phyloP scores from a whole-genome alignment of 768 basidiomycete species.

The Rhodosporidiobolus sp. region DNA sequence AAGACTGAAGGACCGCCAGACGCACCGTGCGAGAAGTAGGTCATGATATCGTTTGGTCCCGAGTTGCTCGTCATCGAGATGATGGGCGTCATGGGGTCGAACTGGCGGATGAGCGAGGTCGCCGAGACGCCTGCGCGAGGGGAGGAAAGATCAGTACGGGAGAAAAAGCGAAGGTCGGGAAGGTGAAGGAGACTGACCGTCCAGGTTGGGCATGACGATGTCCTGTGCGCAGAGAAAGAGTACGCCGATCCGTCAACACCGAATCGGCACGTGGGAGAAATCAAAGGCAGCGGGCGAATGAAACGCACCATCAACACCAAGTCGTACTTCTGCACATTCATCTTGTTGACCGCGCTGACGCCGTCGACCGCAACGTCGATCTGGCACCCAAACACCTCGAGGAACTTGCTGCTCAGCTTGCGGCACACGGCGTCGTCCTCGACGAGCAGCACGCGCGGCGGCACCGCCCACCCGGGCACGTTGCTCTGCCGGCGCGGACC shows the following conservation, averaged over 20 bases:
- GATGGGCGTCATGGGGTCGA: constrained; percentile 91
- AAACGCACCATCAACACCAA: constrained; percentile 81
- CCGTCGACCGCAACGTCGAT: constrained; percentile 94
- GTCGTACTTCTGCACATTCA: constrained; percentile 95
- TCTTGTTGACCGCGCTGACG: constrained; percentile 85
- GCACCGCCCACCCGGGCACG: constrained; percentile 85
- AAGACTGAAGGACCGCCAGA: not conserved
- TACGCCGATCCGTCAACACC: not conserved
- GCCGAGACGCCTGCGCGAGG: constrained; percentile 78
- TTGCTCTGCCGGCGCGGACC: constrained; percentile 68
- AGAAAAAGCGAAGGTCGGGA: constrained; percentile 50
- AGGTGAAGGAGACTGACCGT: constrained; percentile 45
- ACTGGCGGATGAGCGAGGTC: constrained; percentile 88
- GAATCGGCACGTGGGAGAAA: not conserved
- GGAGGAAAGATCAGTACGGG: no score
- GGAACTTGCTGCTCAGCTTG: constrained; percentile 81
- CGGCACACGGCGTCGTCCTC: constrained; percentile 93
- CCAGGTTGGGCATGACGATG: constrained; percentile 69
- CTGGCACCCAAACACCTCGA: constrained; percentile 91
- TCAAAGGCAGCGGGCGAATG: not conserved
- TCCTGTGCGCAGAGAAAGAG: constrained; percentile 57
- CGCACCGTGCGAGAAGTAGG: constrained; percentile 72
- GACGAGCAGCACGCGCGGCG: constrained; percentile 84
- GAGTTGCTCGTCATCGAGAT: constrained; percentile 98
- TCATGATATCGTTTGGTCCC: constrained; percentile 87